Conservation (phyloP, 2,329 filamentous ascomycete genomes). For the Blastomyces parvus region DNA sequence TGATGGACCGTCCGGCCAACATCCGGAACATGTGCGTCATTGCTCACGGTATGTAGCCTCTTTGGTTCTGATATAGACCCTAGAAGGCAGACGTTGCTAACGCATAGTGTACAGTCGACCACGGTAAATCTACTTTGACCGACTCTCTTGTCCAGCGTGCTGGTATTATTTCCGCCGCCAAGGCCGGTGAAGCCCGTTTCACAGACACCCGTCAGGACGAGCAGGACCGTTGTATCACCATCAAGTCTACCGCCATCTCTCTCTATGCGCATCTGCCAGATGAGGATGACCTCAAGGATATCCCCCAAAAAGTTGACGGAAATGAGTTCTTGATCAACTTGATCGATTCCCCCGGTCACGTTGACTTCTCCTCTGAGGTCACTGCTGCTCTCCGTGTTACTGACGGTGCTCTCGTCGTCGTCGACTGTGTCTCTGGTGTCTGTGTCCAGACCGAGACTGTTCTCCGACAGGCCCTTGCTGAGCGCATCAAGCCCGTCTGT, state of each 20-base stretch:
- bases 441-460: constrained; percentile 99
- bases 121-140: constrained; percentile 99
- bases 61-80: neutral
- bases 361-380: constrained; percentile 99
- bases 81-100: neutral
- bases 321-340: constrained; percentile 99
- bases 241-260: constrained; percentile 99
- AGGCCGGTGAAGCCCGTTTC: constrained; percentile 90
- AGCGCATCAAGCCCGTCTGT: constrained; percentile 99
- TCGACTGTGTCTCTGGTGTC: constrained; percentile 99
- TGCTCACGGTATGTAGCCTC: constrained; percentile 65
- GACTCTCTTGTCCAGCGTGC: constrained; percentile 98
- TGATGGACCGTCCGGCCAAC: constrained; percentile 48
- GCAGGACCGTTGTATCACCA: constrained; percentile 99
- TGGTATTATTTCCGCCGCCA: constrained; percentile 97
- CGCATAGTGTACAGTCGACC: constrained; percentile 58
- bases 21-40: constrained; percentile 98
- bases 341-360: constrained; percentile 99
- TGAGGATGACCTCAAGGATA: constrained; percentile 86
- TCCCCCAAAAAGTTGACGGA: constrained; percentile 77
- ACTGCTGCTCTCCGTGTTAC: constrained; percentile 99
- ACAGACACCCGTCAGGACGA: constrained; percentile 96
- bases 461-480: constrained; percentile 94
- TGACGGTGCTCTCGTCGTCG: constrained; percentile 97
- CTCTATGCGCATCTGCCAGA: constrained; percentile 78